Base-by-base conservation (phyloP, 305 asterid species). In the Fraxinus sp. region DNA sequence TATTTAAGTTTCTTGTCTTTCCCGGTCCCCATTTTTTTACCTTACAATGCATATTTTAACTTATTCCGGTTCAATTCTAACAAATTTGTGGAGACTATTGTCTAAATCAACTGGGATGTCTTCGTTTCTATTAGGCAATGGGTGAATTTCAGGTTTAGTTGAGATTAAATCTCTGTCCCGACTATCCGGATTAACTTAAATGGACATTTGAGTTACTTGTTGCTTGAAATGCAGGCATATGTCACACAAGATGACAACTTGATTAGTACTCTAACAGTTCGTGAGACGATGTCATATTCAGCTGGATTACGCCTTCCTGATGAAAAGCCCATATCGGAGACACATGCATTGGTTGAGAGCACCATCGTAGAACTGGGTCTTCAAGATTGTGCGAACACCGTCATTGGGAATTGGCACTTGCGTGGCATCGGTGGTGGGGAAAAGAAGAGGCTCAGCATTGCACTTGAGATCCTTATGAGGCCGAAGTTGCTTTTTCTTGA, bases 351-450 rank as follows among this genome's bases (percentile, higher is more conserved):
- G n/a, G 80, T 85, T 2, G 86, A 86, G 0, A 81, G 36, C 72
- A 77, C 81, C 14, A 83, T 83, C 6, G 36, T 20, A 28, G 84
- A 85, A 10, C 20, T 83, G 84, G 88, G 88, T 1, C 80, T 86
- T 30, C 85, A 86, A 80, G 83, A 80, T 30, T 76, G 85, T 5
- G 85, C 80, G 11, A 35, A 86, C 78, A 64, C 82, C 0, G 37
- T 83, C 7, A 73, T 83, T 4, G 86, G 86, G 26, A 85, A 85
- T 49, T 83, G 84, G 77, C 84, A 83, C 18, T 68, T 20, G 20
- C 79, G 74, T 77, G 88, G 88, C 33, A 83, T 86, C 14, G 83
- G 88, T 8, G 88, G 88, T 46, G 88, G 88, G 8, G 83, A 86
- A 37, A 83, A 80, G 79, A 83, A 71, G 74, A 83, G 88, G 37